These are phyloP conservation scores for Bryoglossum gracile DNA, from an alignment of 495 filamentous ascomycete species.

Conservation along the genomic window DNA sequence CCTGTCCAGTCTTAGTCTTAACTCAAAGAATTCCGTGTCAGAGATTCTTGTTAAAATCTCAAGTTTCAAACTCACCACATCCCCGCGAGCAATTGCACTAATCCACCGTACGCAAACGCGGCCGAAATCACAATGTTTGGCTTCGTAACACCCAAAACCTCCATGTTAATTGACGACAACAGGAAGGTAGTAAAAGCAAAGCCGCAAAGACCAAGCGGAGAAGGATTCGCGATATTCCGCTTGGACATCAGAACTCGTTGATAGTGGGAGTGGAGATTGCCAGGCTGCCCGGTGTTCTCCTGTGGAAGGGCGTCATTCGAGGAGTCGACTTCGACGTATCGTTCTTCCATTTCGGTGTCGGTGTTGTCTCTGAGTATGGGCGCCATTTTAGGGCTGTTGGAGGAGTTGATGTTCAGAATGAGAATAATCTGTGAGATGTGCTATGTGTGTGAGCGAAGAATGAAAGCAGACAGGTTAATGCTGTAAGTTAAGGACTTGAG, in stretches of 20 bases:
- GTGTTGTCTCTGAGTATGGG: not conserved
- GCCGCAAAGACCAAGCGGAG: slow-evolving; percentile 74
- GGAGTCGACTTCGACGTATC: not conserved
- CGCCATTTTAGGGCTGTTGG: not conserved
- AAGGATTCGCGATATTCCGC: slow-evolving; percentile 55
- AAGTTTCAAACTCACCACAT: slow-evolving; percentile 73
- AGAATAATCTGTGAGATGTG: too few species aligned
- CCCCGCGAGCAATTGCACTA: slow-evolving; percentile 86
- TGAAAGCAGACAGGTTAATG: too few species aligned
- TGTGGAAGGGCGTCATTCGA: not conserved
- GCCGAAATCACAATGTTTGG: slow-evolving; percentile 63
- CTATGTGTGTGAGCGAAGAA: too few species aligned
- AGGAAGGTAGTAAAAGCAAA: slow-evolving; percentile 96
- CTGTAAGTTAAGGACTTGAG: too few species aligned
- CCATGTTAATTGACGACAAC: slow-evolving; percentile 74
- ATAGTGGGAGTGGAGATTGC: slow-evolving; percentile 58
- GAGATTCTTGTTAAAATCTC: too few species aligned
- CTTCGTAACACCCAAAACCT: slow-evolving; percentile 46
- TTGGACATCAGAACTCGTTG: slow-evolving; percentile 41
- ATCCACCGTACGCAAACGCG: slow-evolving; percentile 74
- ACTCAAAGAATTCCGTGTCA: slow-evolving; percentile 13
- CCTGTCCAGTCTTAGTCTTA: slow-evolving; percentile 39
- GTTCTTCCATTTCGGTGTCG: not conserved
- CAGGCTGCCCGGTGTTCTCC: slow-evolving; percentile 50
- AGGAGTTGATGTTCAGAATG: too few species aligned